A percentile compares a stretch with the other conserved stretches of the same genome.
Evolutionary conservation across 129 eudicot genomes (phyloP).

Genomic region (Flaveria sonorensis): DNA sequence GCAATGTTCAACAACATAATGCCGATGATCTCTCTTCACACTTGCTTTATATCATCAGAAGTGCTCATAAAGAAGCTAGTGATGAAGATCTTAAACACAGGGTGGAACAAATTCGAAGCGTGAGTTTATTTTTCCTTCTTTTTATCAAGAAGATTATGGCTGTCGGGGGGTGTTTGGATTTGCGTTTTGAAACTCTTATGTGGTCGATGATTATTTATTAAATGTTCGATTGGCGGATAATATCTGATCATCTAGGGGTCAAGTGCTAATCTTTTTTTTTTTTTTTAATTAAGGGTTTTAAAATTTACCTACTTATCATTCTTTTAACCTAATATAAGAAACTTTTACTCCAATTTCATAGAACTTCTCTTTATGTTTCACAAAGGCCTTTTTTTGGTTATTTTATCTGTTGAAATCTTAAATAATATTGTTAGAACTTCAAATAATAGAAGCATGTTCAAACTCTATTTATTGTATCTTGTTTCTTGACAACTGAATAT

Average conservation of each 20-base stretch:
- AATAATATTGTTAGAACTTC: not conserved
- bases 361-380: not conserved
- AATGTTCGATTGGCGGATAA: not conserved
- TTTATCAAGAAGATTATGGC: not conserved
- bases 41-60: conserved; percentile 48
- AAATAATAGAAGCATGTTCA: not conserved
- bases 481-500: not conserved
- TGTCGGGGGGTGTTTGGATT: not conserved
- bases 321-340: not conserved
- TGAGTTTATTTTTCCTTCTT: conserved; percentile 24
- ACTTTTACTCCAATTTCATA: not conserved
- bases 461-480: not conserved
- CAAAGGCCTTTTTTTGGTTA: not conserved
- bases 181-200: not conserved
- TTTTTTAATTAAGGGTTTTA: not conserved
- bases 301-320: not conserved
- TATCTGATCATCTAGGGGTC: not conserved
- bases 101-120: conserved; percentile 60
- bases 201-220: not conserved
- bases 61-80: conserved; percentile 59
- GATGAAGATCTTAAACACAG: conserved; percentile 52
- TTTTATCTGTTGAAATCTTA: not conserved
- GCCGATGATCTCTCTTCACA: conserved; percentile 53
- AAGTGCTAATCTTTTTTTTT: no score
- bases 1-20: conserved; percentile 60